These are phyloP conservation scores for Malassezia furfur DNA, from an alignment of 1,284 basidiomycete species.

Conservation along the genomic window DNA sequence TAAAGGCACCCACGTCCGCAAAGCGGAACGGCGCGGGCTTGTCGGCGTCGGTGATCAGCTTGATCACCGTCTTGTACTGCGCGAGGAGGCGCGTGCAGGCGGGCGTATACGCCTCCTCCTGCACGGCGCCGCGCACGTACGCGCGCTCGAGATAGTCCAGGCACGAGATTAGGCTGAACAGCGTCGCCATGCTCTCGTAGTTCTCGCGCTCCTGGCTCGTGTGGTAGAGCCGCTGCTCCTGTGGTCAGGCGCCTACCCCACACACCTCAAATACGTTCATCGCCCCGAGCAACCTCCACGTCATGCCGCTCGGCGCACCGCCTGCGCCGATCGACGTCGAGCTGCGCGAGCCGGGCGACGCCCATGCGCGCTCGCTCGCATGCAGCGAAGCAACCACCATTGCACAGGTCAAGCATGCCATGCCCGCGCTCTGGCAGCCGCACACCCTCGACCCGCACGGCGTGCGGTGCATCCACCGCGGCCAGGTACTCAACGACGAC, in stretches of 20 bases:
- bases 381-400: neutral
- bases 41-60: constrained; percentile 76
- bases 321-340: neutral
- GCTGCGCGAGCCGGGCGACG: neutral
- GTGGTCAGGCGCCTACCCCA: constrained; percentile 15
- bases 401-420: constrained; percentile 19
- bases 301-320: neutral
- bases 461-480: constrained; percentile 35
- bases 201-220: constrained; percentile 82
- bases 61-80: constrained; percentile 94
- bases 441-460: constrained; percentile 26
- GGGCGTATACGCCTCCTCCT: constrained; percentile 80
- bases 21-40: constrained; percentile 34
- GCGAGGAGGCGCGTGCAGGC: constrained; percentile 82
- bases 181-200: constrained; percentile 75
- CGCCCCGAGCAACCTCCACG: neutral
- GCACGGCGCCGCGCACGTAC: constrained; percentile 79
- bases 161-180: constrained; percentile 81
- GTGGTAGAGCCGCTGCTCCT: constrained; percentile 80
- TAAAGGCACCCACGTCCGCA: constrained; percentile 57
- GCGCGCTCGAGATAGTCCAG: constrained; percentile 91
- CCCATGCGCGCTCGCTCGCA: neutral
- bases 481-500: constrained; percentile 26
- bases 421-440: constrained; percentile 20
- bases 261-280: constrained; percentile 19